Percentiles rank a stretch among this genome's conserved stretches.
Evolutionary conservation across 2,329 filamentous ascomycete species (phyloP).

Genomic region (Fusarium sterilihyphosum): DNA sequence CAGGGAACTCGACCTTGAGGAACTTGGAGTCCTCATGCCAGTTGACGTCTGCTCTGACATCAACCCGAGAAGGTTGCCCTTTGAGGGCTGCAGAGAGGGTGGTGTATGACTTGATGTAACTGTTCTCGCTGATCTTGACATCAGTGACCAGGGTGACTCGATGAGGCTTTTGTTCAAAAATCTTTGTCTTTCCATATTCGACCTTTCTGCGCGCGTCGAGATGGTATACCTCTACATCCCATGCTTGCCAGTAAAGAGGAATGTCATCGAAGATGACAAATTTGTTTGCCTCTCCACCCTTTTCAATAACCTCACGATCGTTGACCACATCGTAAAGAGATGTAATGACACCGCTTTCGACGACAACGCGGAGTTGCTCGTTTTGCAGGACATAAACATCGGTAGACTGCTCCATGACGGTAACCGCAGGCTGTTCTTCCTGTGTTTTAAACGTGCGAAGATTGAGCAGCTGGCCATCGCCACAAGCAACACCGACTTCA

Average conservation of each 20-base stretch:
- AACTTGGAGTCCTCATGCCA: slow-evolving; percentile 99
- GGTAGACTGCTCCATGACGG: slow-evolving; percentile 59
- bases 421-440: slow-evolving; percentile 59
- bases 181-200: slow-evolving; percentile 71
- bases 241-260: slow-evolving; percentile 95
- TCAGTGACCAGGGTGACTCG: slow-evolving; percentile 84
- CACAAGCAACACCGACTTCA: slow-evolving; percentile 65
- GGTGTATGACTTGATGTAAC: slow-evolving; percentile 87
- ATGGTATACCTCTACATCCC: slow-evolving; percentile 98
- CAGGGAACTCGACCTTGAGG: slow-evolving; percentile 98
- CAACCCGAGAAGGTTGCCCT: slow-evolving; percentile 71
- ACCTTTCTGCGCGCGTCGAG: slow-evolving; percentile 86
- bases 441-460: slow-evolving; percentile 61
- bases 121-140: slow-evolving; percentile 87
- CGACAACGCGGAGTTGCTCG: slow-evolving; percentile 75
- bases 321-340: slow-evolving; percentile 82
- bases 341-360: slow-evolving; percentile 80
- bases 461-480: slow-evolving; percentile 62
- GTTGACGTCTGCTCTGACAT: slow-evolving; percentile 87
- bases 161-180: slow-evolving; percentile 77
- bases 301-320: slow-evolving; percentile 80
- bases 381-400: slow-evolving; percentile 85
- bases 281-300: slow-evolving; percentile 83
- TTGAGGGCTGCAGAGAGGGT: slow-evolving; percentile 76
- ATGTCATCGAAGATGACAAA: slow-evolving; percentile 97